Percentiles rank a stretch among this genome's conserved stretches.
phyloP scores from a whole-genome alignment of 495 filamentous ascomycete species.

The Xanthoparmelia taractica region DNA sequence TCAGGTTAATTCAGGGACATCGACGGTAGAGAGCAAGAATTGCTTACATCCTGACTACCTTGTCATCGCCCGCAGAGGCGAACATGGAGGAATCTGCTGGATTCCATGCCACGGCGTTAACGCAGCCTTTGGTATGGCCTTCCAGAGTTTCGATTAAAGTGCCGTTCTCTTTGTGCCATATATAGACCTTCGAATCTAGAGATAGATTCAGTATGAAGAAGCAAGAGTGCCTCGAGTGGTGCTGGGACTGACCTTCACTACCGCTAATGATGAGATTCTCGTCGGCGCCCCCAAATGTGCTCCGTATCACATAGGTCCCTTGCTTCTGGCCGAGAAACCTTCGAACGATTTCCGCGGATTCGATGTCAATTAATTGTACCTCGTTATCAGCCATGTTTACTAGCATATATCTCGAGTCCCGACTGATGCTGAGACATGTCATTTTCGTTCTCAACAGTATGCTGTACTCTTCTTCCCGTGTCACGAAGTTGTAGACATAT shows the following conservation, averaged over 20 bases:
- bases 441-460: conserved; percentile 56
- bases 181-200: conserved; percentile 67
- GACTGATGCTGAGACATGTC: conserved; percentile 73
- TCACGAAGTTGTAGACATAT: conserved; percentile 73
- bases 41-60: conserved; percentile 74
- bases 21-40: too few species aligned
- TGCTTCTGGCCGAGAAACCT: conserved; percentile 67
- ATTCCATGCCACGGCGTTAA: conserved; percentile 92
- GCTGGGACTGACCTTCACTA: conserved; percentile 62
- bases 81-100: conserved; percentile 76
- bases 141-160: conserved; percentile 64
- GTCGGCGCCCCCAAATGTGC: conserved; percentile 75
- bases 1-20: neutral
- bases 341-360: conserved; percentile 61
- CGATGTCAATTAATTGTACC: conserved; percentile 69
- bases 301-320: conserved; percentile 66
- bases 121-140: conserved; percentile 65
- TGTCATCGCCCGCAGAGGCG: conserved; percentile 85
- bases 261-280: conserved; percentile 88
- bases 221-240: neutral
- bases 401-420: conserved; percentile 70
- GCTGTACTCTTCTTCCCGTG: conserved; percentile 65
- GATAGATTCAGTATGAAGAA: conserved; percentile 1
- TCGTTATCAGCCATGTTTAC: conserved; percentile 70
- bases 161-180: conserved; percentile 85